Base-by-base conservation (phyloP, 1,139 yeast species). In the Entelexis sorbosivorans region DNA sequence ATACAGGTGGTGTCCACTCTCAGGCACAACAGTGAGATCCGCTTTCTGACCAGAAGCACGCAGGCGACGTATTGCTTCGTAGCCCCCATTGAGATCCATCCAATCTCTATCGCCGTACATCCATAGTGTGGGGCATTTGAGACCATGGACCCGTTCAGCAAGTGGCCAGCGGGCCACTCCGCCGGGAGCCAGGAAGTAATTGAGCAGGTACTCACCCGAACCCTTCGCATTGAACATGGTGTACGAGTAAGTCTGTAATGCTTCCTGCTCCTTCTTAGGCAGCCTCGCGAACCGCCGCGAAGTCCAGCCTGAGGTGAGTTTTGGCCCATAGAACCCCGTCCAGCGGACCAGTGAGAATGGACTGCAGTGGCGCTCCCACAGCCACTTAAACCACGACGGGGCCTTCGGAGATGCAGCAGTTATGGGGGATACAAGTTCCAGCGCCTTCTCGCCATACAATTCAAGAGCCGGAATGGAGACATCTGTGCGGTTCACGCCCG, bases 41-140 rank as follows among this genome's bases (percentile, higher is more conserved):
- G 69, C 67, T 78, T 55, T 72, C 66, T 65, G 47, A 7, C 63
- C 65, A 6, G 59, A 61, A 1, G 64, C 63, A 40, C 70, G 65
- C 51, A 79, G 63, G 33, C 66, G 57, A 28, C 70, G 59, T 1
- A 69, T 73, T 47, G 78, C 77, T 52, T 75, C 74, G 11, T 67
- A 60, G 0, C 95, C 96, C 0, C 93, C 91, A 43, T 74, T 76
- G 1, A 75, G 69, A 62, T 84, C 82, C 96, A 88, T 88, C 76
- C 91, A 88, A 64, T 88, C 96, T 57, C 73, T 77, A 57, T 82
- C 81, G 0, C 96, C 96, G 63, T 87, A 88, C 45, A 86, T 65
- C 67, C 88, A 73, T 3, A 78, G 63, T 17, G 76, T 70, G 32
- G 77, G 76, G 28, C 73, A 72, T 38, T 39, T 44, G 32, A 77